Base-by-base conservation (phyloP, 23 red algal genomes). In the Gracilaria gracilis region DNA sequence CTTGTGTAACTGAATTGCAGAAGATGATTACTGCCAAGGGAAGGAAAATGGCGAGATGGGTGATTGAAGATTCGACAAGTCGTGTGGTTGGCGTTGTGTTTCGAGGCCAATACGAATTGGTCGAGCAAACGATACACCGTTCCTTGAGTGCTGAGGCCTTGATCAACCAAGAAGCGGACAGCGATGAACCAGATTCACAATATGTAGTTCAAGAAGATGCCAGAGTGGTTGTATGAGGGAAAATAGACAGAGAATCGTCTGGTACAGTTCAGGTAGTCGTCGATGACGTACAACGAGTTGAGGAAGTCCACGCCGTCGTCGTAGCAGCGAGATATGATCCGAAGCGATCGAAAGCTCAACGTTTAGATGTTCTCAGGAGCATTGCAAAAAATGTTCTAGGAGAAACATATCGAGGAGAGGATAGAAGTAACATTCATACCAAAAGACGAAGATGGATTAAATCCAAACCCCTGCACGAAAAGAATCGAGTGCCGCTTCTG, bases 181-280 rank as follows among this genome's bases (percentile, higher is more conserved):
- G 27, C 50, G 44, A 53, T 0, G 92, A 80, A 40, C 31, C 75
- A 1, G 79, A 93, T 47, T 11, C 61, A 25, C 61, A 55, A 33
- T 54, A 24, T 48, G 92, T 88, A 16, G 62, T 94, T 17, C 62
- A 85, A 64, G 59, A 94, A 24, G 92, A 87, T 59, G 82, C 92
- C 27, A 72, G 92, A 44, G 81, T 94, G 13, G n/a, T 94, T 28
- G 82, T 87, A 51, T 94, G 92, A 83, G 92, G 92, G 20, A 94
- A 88, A 87, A 53, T 94, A 46, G 76, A 88, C 46, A 76, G 83
- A 16, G 92, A 94, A 25, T 94, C 92, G 0, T 87, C 83, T 28
- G 92, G 82, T 14, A 88, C 71, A 12, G 84, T 72, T 3, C 92
- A 94, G 51, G 57, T 94, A 4, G 80, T 94, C 74, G 83, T 94